phyloP scores from a whole-genome alignment of 805 yeast genomes.

The Kluyveromyces aestuarii region DNA sequence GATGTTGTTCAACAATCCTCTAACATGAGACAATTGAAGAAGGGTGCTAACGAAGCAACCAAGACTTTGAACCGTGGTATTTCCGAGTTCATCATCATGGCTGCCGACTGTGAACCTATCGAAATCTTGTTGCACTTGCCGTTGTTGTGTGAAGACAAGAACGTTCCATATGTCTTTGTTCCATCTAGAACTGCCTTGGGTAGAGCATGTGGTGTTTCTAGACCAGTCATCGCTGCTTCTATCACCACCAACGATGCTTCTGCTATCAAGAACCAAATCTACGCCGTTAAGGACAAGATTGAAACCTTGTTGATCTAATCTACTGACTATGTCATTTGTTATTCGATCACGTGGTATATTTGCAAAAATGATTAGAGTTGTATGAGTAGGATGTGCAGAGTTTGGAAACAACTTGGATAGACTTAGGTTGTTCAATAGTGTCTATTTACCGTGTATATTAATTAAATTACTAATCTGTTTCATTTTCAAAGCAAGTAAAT shows the following conservation, averaged over 20 bases:
- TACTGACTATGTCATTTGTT: too few species aligned
- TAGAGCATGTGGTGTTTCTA: conserved; percentile 99
- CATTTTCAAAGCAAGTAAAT: background rate
- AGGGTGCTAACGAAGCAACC: conserved; percentile 99
- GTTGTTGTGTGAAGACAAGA: conserved; percentile 96
- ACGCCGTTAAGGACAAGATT: conserved; percentile 96
- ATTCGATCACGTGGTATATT: too few species aligned
- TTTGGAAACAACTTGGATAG: background rate
- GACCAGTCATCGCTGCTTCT: conserved; percentile 98
- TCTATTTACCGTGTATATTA: background rate
- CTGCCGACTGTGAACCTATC: conserved; percentile 99
- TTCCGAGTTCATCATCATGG: conserved; percentile 98
- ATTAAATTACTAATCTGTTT: background rate
- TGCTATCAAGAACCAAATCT: conserved; percentile 93
- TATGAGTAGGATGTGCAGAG: background rate
- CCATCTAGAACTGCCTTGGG: conserved; percentile 98
- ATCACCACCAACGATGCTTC: conserved; percentile 98
- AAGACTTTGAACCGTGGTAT: conserved; percentile 99
- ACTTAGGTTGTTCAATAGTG: background rate
- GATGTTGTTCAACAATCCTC: conserved; percentile 98
- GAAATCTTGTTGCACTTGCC: conserved; percentile 97
- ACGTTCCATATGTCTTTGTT: conserved; percentile 97
- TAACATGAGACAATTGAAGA: conserved; percentile 95
- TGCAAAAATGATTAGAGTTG: conserved; percentile 6
- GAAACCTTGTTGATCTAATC: conserved; percentile 85